phyloP scores from a whole-genome alignment of 805 yeast genomes.

The Barnettozyma vustinii region DNA sequence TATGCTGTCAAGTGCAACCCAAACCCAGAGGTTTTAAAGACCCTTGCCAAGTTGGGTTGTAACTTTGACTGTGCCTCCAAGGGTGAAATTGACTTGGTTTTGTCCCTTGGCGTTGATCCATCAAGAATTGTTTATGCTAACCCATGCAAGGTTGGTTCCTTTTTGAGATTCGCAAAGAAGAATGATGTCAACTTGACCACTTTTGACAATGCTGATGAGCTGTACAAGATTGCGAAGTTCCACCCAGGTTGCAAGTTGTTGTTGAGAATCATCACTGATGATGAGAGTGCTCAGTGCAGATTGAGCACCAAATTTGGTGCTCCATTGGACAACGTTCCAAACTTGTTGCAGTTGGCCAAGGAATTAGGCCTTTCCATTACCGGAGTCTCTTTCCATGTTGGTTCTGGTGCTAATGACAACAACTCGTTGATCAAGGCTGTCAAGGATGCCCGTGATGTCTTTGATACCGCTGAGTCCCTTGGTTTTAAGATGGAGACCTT shows the following conservation, averaged over 20 bases:
- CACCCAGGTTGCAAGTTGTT: conserved; percentile 70
- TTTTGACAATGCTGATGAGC: conserved; percentile 83
- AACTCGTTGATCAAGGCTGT: conserved; percentile 65
- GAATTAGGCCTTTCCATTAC: conserved; percentile 56
- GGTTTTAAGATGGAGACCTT: conserved; percentile 50
- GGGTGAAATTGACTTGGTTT: conserved; percentile 67
- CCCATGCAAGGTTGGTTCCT: conserved; percentile 88
- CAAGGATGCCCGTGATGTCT: conserved; percentile 60
- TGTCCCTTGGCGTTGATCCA: conserved; percentile 58
- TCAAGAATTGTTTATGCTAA: conserved; percentile 81
- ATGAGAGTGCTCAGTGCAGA: conserved; percentile 79
- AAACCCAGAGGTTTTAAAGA: conserved; percentile 49
- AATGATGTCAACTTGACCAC: conserved; percentile 66
- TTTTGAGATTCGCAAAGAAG: conserved; percentile 63
- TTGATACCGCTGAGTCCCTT: conserved; percentile 46
- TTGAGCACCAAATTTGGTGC: conserved; percentile 90
- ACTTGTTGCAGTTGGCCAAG: conserved; percentile 56
- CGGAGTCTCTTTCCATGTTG: conserved; percentile 95
- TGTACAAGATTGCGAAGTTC: conserved; percentile 59
- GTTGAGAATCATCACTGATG: conserved; percentile 85
- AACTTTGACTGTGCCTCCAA: conserved; percentile 94
- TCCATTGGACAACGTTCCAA: conserved; percentile 44
- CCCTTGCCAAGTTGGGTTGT: conserved; percentile 57
- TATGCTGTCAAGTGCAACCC: conserved; percentile 96
- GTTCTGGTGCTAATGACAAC: conserved; percentile 84